Conservation (phyloP, 768 basidiomycete genomes). For the Mycena vulgaris region DNA sequence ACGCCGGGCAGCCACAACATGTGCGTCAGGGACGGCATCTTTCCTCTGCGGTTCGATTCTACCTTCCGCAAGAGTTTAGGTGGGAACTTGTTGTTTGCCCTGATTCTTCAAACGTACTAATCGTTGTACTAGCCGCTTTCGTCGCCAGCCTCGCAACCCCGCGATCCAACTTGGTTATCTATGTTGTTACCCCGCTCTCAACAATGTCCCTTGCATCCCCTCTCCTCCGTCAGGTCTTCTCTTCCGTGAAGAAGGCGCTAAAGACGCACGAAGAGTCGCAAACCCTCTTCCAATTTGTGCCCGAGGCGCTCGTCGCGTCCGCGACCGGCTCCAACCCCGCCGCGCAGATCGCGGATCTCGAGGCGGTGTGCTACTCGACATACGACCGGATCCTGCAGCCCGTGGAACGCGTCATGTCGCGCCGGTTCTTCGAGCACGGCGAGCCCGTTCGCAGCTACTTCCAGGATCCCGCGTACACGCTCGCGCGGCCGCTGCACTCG, state of each 20-base stretch:
- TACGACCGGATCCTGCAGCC: conserved; percentile 80
- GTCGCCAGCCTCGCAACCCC: conserved; percentile 56
- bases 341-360: conserved; percentile 58
- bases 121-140: conserved; percentile 61
- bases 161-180: conserved; percentile 68
- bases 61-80: conserved; percentile 79
- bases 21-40: conserved; percentile 69
- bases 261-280: conserved; percentile 64
- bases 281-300: conserved; percentile 81
- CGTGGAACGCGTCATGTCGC: conserved; percentile 74
- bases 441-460: conserved; percentile 65
- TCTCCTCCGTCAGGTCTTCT: conserved; percentile 78
- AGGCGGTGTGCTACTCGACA: conserved; percentile 71
- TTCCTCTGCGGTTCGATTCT: conserved; percentile 74
- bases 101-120: not conserved
- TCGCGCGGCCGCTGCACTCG: conserved; percentile 50
- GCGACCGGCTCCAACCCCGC: conserved; percentile 60
- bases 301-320: conserved; percentile 71
- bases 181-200: conserved; percentile 74
- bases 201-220: conserved; percentile 77
- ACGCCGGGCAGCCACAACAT: conserved; percentile 63
- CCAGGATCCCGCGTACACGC: conserved; percentile 71
- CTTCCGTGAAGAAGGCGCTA: conserved; percentile 70
- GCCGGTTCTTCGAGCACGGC: conserved; percentile 59
- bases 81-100: conserved; percentile 45